phyloP scores from a whole-genome alignment of 208 protist genomes.

The Trypanosoma congolense region DNA sequence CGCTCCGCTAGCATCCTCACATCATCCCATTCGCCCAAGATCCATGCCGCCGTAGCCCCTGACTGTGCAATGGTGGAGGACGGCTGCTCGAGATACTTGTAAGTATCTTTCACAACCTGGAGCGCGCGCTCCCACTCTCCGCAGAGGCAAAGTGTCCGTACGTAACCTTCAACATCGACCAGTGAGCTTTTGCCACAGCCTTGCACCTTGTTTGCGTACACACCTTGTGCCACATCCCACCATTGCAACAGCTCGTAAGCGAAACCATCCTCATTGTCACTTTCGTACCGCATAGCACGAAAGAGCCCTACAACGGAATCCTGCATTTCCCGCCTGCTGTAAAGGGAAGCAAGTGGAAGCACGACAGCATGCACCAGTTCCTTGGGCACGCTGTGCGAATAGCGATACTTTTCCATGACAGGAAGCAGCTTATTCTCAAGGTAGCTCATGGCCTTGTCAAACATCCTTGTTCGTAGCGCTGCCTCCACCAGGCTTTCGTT shows the following conservation, averaged over 20 bases:
- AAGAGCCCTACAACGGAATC: constrained; percentile 88
- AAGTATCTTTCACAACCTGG: constrained; percentile 32
- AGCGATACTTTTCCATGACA: constrained; percentile 68
- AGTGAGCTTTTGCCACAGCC: constrained; percentile 11
- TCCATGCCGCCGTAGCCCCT: constrained; percentile 81
- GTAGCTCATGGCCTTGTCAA: constrained; percentile 87
- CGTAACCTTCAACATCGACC: constrained; percentile 61
- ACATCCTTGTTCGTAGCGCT: constrained; percentile 81
- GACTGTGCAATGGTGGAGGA: constrained; percentile 69
- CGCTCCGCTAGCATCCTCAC: constrained; percentile 67
- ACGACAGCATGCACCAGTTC: constrained; percentile 74
- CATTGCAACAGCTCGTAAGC: constrained; percentile 81
- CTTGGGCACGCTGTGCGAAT: constrained; percentile 48
- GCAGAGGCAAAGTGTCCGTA: constrained; percentile 84
- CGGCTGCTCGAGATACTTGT: constrained; percentile 6
- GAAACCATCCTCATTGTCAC: constrained; percentile 74
- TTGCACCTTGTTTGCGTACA: constrained; percentile 61
- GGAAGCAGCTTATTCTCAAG: constrained; percentile 69
- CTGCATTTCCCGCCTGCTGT: constrained; percentile 89
- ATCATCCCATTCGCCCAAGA: constrained; percentile 78
- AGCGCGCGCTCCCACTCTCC: constrained; percentile 79
- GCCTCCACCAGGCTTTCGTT: constrained; percentile 78
- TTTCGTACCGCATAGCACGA: constrained; percentile 68
- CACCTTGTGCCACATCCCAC: constrained; percentile 81
- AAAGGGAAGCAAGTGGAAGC: constrained; percentile 83